Evolutionary conservation across 1,284 basidiomycete genomes (phyloP), one percentile per base, ranked within the genome.

Genomic region (Coriolopsis trogii): DNA sequence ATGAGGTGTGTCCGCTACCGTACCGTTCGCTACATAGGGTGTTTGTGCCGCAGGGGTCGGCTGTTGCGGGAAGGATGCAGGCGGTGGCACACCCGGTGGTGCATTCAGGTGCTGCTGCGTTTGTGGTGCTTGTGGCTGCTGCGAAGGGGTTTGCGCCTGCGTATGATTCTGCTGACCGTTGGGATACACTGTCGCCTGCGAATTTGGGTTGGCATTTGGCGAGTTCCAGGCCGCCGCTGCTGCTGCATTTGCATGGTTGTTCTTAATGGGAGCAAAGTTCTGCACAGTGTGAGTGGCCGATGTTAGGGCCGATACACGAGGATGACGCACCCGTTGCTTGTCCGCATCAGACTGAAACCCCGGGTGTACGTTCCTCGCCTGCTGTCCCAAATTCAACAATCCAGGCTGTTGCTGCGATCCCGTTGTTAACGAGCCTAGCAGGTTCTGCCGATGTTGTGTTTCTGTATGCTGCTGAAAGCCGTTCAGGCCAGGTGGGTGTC

Each of bases 401-500:
- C 87, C 87, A 4, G 87, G 87, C 49, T 84, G 70, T 55, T 73
- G 69, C 49, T 70, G 70, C 45, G 71, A 51, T 33, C 62, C 70
- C 51, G 68, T 67, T 41, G 75, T 71, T 58, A 84, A 61, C 34
- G 76, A 73, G 47, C 82, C 81, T 26, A 86, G 64, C 20, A 84
- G 67, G 51, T 60, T 81, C 59, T 83, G 76, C 51, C 82, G 79
- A 67, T 81, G 74, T 60, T 74, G 75, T 55, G 75, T 74, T 48
- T 75, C 81, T 56, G 76, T 75, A 45, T 69, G 70, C 52, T 74
- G 69, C 63, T 77, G 79, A 63, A 85, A 87, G 16, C 87, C 87
- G 63, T 88, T 88, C 41, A 89, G 68, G 20, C 85, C 86, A n/a
- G 87, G 85, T 24, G 87, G 86, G 69, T 88, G 85, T 12, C 65